These are phyloP conservation scores for Digitaria exilis DNA, from an alignment of 202 grass and related monocot species.

Conservation along the genomic window DNA sequence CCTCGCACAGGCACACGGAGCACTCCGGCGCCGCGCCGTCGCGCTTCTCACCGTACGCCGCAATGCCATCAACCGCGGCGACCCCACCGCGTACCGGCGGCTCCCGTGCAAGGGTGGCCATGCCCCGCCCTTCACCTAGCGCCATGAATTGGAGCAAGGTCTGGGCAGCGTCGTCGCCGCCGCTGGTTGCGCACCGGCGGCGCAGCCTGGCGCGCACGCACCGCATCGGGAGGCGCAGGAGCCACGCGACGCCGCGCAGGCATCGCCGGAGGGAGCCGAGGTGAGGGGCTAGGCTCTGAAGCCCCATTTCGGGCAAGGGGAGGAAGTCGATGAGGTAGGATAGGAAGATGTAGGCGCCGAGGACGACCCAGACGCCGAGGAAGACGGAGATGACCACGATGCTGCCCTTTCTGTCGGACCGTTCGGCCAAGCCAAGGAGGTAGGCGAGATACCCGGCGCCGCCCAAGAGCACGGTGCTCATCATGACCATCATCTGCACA, in stretches of 20 bases:
- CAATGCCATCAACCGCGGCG: not conserved
- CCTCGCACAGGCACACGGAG: slow-evolving; percentile 41
- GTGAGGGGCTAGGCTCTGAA: not conserved
- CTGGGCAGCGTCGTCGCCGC: no score
- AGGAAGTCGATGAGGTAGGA: not conserved
- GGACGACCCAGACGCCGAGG: not conserved
- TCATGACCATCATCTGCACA: no score
- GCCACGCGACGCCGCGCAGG: not conserved
- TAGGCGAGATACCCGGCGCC: not conserved
- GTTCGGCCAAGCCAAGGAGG: not conserved
- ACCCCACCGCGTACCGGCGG: not conserved
- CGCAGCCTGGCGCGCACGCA: not conserved
- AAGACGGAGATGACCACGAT: not conserved
- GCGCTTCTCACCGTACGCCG: not conserved
- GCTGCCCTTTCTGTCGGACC: not conserved
- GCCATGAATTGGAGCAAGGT: not conserved
- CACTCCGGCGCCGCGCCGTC: slow-evolving; percentile 1
- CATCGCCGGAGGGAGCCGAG: not conserved
- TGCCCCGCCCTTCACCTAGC: not conserved
- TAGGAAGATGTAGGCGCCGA: not conserved
- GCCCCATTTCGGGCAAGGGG: not conserved
- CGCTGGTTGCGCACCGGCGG: not conserved
- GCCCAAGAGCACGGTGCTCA: not conserved
- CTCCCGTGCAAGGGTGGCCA: not conserved
- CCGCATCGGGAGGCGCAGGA: not conserved